Evolutionary conservation across 805 yeast species (phyloP).

Genomic region (Ogataea angusta): DNA sequence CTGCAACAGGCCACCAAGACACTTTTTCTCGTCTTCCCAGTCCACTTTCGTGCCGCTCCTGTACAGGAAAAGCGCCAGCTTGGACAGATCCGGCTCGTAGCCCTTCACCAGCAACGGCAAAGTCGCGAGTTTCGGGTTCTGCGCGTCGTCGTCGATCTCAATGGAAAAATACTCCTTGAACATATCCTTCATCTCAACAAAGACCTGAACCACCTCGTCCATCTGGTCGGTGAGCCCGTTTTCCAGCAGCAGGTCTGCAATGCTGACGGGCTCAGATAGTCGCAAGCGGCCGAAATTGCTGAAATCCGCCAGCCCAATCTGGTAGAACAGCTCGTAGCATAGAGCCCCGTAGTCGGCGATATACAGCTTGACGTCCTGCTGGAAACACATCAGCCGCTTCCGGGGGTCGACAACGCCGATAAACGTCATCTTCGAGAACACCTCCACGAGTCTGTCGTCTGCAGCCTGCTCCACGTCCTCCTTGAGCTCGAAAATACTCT

Average conservation of each 20-base stretch:
- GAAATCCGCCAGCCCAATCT: conserved; percentile 72
- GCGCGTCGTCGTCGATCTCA: conserved; percentile 34
- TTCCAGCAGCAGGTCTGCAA: conserved; percentile 35
- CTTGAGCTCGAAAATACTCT: conserved; percentile 58
- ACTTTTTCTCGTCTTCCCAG: conserved; percentile 65
- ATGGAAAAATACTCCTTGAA: conserved; percentile 73
- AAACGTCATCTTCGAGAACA: conserved; percentile 66
- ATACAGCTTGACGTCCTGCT: conserved; percentile 72
- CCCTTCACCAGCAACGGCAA: conserved; percentile 70
- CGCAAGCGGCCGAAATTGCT: conserved; percentile 70
- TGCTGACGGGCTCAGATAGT: conserved; percentile 33
- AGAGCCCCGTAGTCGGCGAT: conserved; percentile 78
- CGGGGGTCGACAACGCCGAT: conserved; percentile 79
- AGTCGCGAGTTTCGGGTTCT: conserved; percentile 39
- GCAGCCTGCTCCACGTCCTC: conserved; percentile 44
- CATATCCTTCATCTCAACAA: conserved; percentile 66
- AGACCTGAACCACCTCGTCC: conserved; percentile 12
- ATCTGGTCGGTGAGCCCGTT: conserved; percentile 32
- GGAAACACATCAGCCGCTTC: conserved; percentile 76
- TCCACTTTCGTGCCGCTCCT: conserved; percentile 56
- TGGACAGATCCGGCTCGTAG: conserved; percentile 58
- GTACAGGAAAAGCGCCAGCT: conserved; percentile 65
- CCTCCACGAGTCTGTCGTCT: conserved; percentile 55
- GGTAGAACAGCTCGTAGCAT: conserved; percentile 71
- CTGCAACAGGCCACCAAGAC: conserved; percentile 60